A percentile compares a stretch with the other conserved stretches of the same genome.
Evolutionary conservation across 2,329 filamentous ascomycete genomes (phyloP).

Genomic region (Cadophora gregata): DNA sequence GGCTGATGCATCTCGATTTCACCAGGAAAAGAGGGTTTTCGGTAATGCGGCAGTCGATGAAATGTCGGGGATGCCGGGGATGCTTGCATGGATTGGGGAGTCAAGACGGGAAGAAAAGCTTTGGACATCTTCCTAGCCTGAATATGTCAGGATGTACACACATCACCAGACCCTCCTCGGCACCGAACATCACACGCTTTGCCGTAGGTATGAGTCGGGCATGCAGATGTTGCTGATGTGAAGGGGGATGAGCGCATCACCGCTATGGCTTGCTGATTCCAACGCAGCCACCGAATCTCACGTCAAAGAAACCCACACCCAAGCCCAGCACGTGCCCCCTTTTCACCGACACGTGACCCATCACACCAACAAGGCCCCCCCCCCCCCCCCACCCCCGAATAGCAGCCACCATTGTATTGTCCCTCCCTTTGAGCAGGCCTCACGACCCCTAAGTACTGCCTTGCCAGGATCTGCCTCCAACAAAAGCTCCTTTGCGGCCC

Average conservation of each 20-base stretch:
- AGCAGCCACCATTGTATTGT: not conserved
- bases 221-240: constrained; percentile 6
- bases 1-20: not conserved
- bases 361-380: not conserved
- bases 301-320: not conserved
- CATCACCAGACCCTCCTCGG: not conserved
- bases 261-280: too few species aligned
- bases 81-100: not conserved
- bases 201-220: too few species aligned
- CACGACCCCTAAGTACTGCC: not conserved
- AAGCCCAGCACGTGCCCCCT: not conserved
- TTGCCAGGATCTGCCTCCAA: not conserved
- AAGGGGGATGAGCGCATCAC: too few species aligned
- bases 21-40: not conserved
- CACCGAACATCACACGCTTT: not conserved
- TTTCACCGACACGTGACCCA: not conserved
- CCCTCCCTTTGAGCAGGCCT: not conserved
- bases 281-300: not conserved
- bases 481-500: not conserved
- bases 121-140: too few species aligned
- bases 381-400: constrained; percentile 1
- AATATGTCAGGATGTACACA: not conserved
- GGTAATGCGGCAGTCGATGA: not conserved
- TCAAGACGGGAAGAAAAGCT: not conserved
- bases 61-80: not conserved